Conservation (phyloP, 2,329 filamentous ascomycete species). For the Aureobasidium sp. region DNA sequence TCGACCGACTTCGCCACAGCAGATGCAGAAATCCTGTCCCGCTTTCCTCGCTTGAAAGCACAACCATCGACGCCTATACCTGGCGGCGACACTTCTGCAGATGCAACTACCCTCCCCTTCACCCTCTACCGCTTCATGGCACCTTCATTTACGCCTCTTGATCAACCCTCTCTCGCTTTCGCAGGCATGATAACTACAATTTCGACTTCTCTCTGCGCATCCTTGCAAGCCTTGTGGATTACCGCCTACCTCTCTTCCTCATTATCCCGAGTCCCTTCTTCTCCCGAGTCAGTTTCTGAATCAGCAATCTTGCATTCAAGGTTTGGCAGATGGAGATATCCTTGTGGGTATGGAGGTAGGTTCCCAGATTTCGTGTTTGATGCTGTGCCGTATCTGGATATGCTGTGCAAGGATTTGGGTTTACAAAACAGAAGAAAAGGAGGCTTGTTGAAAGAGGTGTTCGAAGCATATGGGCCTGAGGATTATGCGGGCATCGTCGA, state of each 20-base stretch:
- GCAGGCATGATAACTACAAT: constrained; percentile 34
- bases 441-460: constrained; percentile 43
- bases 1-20: constrained; percentile 35
- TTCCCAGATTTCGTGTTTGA: constrained; percentile 71
- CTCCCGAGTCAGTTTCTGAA: constrained; percentile 18
- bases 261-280: constrained; percentile 33
- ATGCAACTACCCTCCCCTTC: constrained; percentile 21
- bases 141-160: constrained; percentile 26
- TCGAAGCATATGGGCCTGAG: constrained; percentile 50
- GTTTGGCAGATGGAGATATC: constrained; percentile 64
- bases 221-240: constrained; percentile 41
- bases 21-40: constrained; percentile 45
- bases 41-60: constrained; percentile 47
- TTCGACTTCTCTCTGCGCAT: constrained; percentile 31
- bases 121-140: constrained; percentile 40
- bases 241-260: constrained; percentile 51
- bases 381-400: constrained; percentile 63
- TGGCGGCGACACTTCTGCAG: not conserved
- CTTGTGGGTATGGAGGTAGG: constrained; percentile 55
- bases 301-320: constrained; percentile 54
- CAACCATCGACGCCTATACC: constrained; percentile 35
- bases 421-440: constrained; percentile 50
- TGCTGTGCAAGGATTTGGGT: constrained; percentile 59
- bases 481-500: constrained; percentile 50
- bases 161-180: constrained; percentile 32